Percentiles rank a stretch among this genome's conserved stretches.
These are phyloP conservation scores for Magnaporthiopsis poae DNA, from an alignment of 2,329 filamentous ascomycete genomes.

Conservation along the genomic window DNA sequence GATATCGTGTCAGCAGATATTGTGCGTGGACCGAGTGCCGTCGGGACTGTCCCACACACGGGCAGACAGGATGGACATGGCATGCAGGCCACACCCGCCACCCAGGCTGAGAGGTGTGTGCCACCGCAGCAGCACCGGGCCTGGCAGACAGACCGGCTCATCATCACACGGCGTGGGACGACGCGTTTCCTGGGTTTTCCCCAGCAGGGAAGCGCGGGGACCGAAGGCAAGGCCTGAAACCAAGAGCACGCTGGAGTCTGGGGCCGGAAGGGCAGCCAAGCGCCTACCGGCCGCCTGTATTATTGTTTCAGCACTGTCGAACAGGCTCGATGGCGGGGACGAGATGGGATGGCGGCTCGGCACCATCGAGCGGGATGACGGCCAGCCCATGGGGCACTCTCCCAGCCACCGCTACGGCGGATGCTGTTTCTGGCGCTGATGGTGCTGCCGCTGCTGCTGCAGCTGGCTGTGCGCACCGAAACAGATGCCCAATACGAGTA, in stretches of 20 bases:
- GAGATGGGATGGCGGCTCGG: slow-evolving; percentile 2
- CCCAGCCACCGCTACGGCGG: neutral
- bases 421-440: neutral
- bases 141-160: neutral
- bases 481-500: neutral
- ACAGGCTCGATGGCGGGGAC: neutral
- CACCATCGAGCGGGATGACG: neutral
- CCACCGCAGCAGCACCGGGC: neutral
- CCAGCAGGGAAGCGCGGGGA: neutral
- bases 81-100: neutral
- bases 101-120: neutral
- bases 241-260: neutral
- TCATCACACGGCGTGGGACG: neutral
- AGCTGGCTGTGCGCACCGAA: neutral
- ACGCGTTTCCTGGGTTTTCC: neutral
- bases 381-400: neutral
- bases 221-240: neutral
- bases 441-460: too few species aligned
- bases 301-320: slow-evolving; percentile 2
- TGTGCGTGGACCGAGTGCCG: too few species aligned
- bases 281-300: neutral
- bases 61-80: neutral
- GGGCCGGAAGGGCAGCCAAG: neutral
- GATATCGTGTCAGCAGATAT: neutral
- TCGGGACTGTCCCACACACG: neutral